These are phyloP conservation scores for Beauveria varroae DNA, from an alignment of 2,329 filamentous ascomycete genomes.

Conservation along the genomic window DNA sequence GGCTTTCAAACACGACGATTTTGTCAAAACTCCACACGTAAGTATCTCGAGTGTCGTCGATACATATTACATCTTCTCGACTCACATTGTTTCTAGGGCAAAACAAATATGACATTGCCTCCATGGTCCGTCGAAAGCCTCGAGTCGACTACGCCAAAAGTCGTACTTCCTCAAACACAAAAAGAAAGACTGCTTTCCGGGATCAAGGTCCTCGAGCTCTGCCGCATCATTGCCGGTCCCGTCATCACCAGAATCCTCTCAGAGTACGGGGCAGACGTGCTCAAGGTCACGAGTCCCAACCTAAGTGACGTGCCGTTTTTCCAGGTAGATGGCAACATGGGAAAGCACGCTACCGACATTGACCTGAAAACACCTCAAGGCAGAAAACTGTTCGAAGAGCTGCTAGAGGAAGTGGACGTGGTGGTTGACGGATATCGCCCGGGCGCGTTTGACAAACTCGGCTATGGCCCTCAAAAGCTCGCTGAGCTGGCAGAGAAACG, in stretches of 20 bases:
- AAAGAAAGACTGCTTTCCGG: constrained; percentile 40
- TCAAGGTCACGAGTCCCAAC: constrained; percentile 61
- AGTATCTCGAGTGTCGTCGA: constrained; percentile 9
- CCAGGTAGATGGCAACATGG: constrained; percentile 64
- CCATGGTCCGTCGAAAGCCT: constrained; percentile 45
- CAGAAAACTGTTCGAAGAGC: constrained; percentile 46
- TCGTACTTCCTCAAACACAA: constrained; percentile 25
- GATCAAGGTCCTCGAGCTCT: constrained; percentile 66
- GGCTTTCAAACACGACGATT: constrained; percentile 52
- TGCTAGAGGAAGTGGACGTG: constrained; percentile 57
- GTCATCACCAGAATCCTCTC: constrained; percentile 62
- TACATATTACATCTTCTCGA: constrained; percentile 16
- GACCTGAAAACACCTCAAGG: constrained; percentile 52
- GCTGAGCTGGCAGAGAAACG: constrained; percentile 43
- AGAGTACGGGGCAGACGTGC: constrained; percentile 68
- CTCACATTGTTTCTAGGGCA: constrained; percentile 31
- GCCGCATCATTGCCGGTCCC: constrained; percentile 70
- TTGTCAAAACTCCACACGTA: constrained; percentile 42
- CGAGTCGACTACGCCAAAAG: constrained; percentile 41
- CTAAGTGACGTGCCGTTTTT: constrained; percentile 67
- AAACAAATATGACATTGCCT: constrained; percentile 30
- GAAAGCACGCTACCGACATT: constrained; percentile 59
- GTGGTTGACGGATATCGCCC: constrained; percentile 63
- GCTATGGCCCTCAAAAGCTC: constrained; percentile 52
- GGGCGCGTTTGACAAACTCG: constrained; percentile 54